Conservation (phyloP, 106 monocot species). For the Gastrodia elata region DNA sequence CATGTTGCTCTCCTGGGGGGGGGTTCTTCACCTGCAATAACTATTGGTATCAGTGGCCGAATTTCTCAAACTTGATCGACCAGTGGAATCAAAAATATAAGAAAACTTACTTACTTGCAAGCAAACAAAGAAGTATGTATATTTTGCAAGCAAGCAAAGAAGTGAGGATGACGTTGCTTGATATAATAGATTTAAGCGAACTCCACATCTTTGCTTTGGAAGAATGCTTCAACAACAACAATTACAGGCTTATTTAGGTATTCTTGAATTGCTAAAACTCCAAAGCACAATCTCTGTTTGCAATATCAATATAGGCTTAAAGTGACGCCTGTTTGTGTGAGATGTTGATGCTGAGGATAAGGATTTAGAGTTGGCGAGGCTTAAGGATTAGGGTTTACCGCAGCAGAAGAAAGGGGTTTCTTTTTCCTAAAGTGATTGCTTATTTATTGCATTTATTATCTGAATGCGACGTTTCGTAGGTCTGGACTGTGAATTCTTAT, state of each 20-base stretch:
- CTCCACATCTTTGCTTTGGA: conserved; percentile 4
- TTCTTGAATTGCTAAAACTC: neutral
- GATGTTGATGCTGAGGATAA: neutral
- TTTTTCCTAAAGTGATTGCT: neutral
- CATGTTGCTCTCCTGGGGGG: too few species aligned
- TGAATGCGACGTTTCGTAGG: neutral
- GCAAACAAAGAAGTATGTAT: too few species aligned
- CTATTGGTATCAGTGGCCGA: too few species aligned
- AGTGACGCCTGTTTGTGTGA: too few species aligned
- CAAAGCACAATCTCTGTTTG: too few species aligned
- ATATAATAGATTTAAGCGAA: neutral
- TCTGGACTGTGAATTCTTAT: neutral
- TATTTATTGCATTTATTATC: neutral
- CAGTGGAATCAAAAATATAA: too few species aligned
- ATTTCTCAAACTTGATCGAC: too few species aligned
- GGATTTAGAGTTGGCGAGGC: neutral
- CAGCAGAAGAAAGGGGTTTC: neutral
- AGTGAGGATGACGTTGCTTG: neutral
- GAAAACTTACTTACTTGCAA: too few species aligned
- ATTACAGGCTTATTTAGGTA: too few species aligned
- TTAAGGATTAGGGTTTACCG: neutral
- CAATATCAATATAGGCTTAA: too few species aligned
- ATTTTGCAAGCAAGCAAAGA: too few species aligned
- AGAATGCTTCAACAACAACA: neutral
- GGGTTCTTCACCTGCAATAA: too few species aligned